Base-by-base conservation (phyloP, 1,284 basidiomycete genomes). In the Afroboletus lepidellus region DNA sequence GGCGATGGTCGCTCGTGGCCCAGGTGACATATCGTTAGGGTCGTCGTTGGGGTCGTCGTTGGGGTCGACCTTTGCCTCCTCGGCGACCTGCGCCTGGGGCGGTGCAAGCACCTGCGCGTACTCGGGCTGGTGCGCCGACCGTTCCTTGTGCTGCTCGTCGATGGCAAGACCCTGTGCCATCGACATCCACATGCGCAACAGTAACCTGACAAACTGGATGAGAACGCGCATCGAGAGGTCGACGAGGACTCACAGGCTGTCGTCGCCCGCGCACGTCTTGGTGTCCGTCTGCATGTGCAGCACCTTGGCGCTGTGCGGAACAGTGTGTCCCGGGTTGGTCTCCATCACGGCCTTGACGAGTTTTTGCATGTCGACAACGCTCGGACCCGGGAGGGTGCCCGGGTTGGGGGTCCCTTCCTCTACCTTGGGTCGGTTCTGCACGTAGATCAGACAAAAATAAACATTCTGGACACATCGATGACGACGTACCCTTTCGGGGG, bases 131-230 rank as follows among this genome's bases (percentile, higher is more conserved):
- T 47, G 51, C 20, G 55, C 45, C 13, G 16, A 12, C 2, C 69
- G 68, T 7, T 57, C 16, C 29, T 51, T 56, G 49, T 30, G 62
- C 16, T 68, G 66, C 48, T 68, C 69, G 37, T 68, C 69, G 36
- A 68, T 69, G 20, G 63, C 56, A 7, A 46, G 54, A 7, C 61
- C 69, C 25, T 70, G 59, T 3, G 67, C 63, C 65, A 71, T 71
- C 32, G 63, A 45, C 9, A 16, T 45, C 43, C 69, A 68, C 57
- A 71, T 61, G n/a, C 46, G 60, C 16, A 71, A 39, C 29, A 64
- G 57, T 29, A 71, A 42, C 30, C 66, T 68, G 21, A 18, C 20
- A 23, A 27, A 3, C 12, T 15, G 36, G 25, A 29, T 5, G 12
- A 30, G 3, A 8, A 18, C n/a, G n/a, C 7, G 7, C 33, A 13